These are phyloP conservation scores for Bertia moriformis DNA, from an alignment of 2,329 filamentous ascomycete genomes.

Conservation along the genomic window DNA sequence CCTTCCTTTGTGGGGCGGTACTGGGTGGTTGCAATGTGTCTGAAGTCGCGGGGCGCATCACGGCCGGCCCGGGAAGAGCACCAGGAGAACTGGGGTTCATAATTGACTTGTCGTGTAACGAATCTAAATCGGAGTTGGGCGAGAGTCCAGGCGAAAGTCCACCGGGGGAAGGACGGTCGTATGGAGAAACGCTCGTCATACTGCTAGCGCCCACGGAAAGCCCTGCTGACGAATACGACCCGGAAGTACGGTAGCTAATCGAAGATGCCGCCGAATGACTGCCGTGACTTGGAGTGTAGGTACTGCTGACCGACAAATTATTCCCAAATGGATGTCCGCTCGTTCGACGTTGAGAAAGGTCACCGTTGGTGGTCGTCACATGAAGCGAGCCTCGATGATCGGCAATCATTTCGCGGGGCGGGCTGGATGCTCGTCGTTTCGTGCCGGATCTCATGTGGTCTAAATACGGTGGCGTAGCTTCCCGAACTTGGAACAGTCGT, in stretches of 20 bases:
- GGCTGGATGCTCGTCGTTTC: background rate
- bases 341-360: background rate
- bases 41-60: conserved; percentile 9
- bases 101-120: conserved; percentile 26
- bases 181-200: conserved; percentile 44
- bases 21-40: too few relatives aligned
- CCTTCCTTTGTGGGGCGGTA: too few relatives aligned
- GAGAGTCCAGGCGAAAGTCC: conserved; percentile 39
- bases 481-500: background rate
- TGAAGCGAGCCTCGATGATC: background rate
- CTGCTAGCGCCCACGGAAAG: conserved; percentile 42
- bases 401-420: background rate
- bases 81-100: conserved; percentile 21
- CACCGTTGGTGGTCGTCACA: background rate
- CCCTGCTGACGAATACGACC: conserved; percentile 37
- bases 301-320: conserved; percentile 30
- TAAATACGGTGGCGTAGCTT: background rate
- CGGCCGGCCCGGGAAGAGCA: conserved; percentile 11
- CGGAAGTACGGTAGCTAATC: conserved; percentile 33
- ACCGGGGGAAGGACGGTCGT: conserved; percentile 40
- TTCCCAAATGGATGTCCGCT: conserved; percentile 27
- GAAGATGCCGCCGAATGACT: conserved; percentile 48
- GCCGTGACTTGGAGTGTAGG: conserved; percentile 35
- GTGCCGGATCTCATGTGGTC: background rate
- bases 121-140: conserved; percentile 7